These are phyloP conservation scores for Lactifluus subvellereus DNA, from an alignment of 768 basidiomycete species.

Conservation along the genomic window DNA sequence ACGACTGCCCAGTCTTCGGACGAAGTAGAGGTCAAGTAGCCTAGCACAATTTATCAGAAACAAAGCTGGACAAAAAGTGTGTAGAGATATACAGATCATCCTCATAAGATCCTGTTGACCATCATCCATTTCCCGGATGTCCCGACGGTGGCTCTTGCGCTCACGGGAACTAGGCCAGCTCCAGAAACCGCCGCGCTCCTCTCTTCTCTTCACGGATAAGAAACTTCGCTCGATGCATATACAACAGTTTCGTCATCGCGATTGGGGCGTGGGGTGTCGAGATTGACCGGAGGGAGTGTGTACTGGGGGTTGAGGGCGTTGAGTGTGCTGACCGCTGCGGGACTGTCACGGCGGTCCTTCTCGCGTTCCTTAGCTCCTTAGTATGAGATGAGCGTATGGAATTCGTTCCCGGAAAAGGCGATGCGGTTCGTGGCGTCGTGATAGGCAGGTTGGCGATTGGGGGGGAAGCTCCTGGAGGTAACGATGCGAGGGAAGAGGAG, in stretches of 20 bases:
- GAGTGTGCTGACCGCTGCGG: constrained; percentile 48
- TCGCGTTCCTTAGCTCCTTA: constrained; percentile 25
- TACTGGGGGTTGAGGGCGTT: constrained; percentile 54
- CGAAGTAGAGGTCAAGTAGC: constrained; percentile 66
- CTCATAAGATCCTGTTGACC: constrained; percentile 26
- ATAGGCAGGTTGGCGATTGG: constrained; percentile 25
- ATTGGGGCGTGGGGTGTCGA: constrained; percentile 26
- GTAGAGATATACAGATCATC: too few species aligned
- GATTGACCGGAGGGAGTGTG: constrained; percentile 23
- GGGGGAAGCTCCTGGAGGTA: constrained; percentile 41
- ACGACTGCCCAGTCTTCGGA: constrained; percentile 81
- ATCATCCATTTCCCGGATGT: constrained; percentile 35
- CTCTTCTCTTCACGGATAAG: constrained; percentile 34
- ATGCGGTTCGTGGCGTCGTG: too few species aligned
- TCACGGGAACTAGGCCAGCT: constrained; percentile 30
- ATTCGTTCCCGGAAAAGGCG: too few species aligned
- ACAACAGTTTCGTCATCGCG: constrained; percentile 31
- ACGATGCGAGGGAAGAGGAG: constrained; percentile 45
- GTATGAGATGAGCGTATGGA: too few species aligned
- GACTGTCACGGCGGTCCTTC: constrained; percentile 25
- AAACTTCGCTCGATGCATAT: constrained; percentile 24
- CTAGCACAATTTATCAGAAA: constrained; percentile 33
- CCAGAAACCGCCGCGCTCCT: constrained; percentile 55
- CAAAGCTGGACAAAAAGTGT: too few species aligned
- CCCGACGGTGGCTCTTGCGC: constrained; percentile 38